Percentiles rank a stretch among this genome's conserved stretches.
These are phyloP conservation scores for Candida palmyrensis DNA, from an alignment of 805 yeast species.

Conservation along the genomic window DNA sequence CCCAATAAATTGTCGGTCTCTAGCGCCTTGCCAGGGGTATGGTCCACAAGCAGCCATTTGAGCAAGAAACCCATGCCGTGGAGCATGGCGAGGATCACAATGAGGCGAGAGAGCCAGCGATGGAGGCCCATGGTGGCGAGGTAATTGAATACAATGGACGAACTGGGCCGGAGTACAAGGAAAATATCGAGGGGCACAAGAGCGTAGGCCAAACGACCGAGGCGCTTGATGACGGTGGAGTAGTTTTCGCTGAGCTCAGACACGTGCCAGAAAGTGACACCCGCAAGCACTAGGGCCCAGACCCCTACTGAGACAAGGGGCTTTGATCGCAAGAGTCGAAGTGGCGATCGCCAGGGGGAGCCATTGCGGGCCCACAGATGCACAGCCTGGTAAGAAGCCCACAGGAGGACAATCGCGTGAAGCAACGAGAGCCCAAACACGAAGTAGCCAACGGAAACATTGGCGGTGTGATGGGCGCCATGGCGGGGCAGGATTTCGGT, in stretches of 20 bases:
- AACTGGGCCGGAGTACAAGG: conserved; percentile 46
- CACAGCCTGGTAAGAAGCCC: conserved; percentile 23
- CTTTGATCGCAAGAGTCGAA: conserved; percentile 22
- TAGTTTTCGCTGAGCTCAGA: conserved; percentile 24
- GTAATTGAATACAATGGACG: conserved; percentile 28
- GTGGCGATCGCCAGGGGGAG: conserved; percentile 23
- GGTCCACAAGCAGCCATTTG: conserved; percentile 40
- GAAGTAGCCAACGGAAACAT: conserved; percentile 57
- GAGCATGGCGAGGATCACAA: conserved; percentile 37
- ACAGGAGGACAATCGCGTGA: conserved; percentile 32
- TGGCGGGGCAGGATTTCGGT: too few relatives aligned
- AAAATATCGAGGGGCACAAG: conserved; percentile 55
- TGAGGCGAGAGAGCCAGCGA: conserved; percentile 65
- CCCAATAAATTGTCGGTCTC: conserved; percentile 48
- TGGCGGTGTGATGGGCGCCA: conserved; percentile 52
- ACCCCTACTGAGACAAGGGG: conserved; percentile 25
- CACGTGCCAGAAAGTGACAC: conserved; percentile 29
- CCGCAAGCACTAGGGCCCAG: conserved; percentile 28
- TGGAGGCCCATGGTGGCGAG: conserved; percentile 54
- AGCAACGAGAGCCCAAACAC: conserved; percentile 38
- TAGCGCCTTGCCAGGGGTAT: too few relatives aligned
- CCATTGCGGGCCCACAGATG: too few relatives aligned
- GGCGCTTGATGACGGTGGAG: conserved; percentile 42
- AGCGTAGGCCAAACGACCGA: conserved; percentile 58
- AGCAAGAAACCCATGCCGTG: conserved; percentile 52